phyloP scores from a whole-genome alignment of 2,329 filamentous ascomycete genomes.

The Arthrobotrys musiformis region DNA sequence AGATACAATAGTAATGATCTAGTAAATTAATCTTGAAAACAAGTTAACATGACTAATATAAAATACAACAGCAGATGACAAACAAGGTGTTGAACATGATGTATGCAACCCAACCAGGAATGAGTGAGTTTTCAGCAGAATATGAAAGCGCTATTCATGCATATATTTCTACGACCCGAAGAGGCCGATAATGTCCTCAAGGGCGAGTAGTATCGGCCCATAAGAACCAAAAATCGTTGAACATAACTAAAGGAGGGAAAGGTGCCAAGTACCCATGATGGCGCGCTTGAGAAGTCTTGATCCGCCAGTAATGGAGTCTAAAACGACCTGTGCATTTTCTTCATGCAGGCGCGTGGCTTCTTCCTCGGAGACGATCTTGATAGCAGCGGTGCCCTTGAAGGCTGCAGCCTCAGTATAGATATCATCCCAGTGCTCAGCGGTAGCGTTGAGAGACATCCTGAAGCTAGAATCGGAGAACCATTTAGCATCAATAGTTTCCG shows the following conservation, averaged over 20 bases:
- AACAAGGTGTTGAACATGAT: neutral
- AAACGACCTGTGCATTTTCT: slow-evolving; percentile 29
- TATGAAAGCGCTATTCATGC: neutral
- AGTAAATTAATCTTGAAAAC: too few relatives aligned
- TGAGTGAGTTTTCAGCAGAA: too few relatives aligned
- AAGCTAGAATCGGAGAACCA: slow-evolving; percentile 52
- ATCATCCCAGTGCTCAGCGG: slow-evolving; percentile 43
- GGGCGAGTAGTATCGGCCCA: neutral
- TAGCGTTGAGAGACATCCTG: slow-evolving; percentile 41
- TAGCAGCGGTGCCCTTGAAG: slow-evolving; percentile 45
- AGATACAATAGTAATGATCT: neutral
- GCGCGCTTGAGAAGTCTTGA: slow-evolving; percentile 8
- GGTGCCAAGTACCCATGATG: slow-evolving; percentile 19
- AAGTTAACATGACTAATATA: neutral
- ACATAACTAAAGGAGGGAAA: neutral
- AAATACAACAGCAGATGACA: neutral
- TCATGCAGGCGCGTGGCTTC: slow-evolving; percentile 36
- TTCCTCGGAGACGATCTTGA: slow-evolving; percentile 29
- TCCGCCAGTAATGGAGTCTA: slow-evolving; percentile 8
- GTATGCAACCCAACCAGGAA: too few relatives aligned
- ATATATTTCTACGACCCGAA: neutral
- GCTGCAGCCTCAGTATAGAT: slow-evolving; percentile 39
- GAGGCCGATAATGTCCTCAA: too few relatives aligned
- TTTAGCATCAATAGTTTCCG: slow-evolving; percentile 39
- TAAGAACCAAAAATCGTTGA: neutral